A percentile compares a stretch with the other conserved stretches of the same genome.
phyloP scores from a whole-genome alignment of 495 filamentous ascomycete genomes.

The Xanthoparmelia taractica region DNA sequence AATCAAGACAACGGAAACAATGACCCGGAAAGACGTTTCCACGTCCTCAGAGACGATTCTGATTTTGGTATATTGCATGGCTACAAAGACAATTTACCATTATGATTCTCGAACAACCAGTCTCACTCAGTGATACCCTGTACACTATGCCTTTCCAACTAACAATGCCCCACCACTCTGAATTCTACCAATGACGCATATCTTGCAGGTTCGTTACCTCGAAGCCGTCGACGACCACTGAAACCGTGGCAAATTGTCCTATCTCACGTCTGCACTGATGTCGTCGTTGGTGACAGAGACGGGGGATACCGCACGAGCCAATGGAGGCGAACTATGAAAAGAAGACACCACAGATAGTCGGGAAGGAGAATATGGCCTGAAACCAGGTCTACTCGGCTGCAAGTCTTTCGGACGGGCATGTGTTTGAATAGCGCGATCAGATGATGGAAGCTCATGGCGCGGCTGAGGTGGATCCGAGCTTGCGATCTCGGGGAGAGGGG shows the following conservation, averaged over 20 bases:
- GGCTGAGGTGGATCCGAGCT: not conserved
- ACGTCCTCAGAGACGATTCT: not conserved
- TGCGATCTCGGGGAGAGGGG: not conserved
- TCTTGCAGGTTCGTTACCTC: not conserved
- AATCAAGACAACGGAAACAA: not conserved
- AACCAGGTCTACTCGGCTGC: not conserved
- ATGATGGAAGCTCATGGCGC: not conserved
- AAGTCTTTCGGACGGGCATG: not conserved
- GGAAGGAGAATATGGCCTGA: constrained; percentile 1
- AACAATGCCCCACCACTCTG: not conserved
- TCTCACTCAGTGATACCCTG: not conserved
- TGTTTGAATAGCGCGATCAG: not conserved
- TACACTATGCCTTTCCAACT: not conserved
- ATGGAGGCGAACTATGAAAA: not conserved
- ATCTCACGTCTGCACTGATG: not conserved
- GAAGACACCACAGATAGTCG: not conserved
- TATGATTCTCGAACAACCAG: not conserved
- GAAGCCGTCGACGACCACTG: not conserved
- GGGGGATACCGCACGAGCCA: not conserved
- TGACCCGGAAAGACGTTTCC: not conserved
- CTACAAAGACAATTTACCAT: no score
- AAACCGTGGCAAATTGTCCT: not conserved
- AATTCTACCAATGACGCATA: not conserved
- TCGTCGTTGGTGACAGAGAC: not conserved
- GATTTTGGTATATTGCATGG: no score